Evolutionary conservation across 257 asterid genomes (phyloP), one percentile per base, ranked within the genome.

Genomic region (Buddleja alternifolia): DNA sequence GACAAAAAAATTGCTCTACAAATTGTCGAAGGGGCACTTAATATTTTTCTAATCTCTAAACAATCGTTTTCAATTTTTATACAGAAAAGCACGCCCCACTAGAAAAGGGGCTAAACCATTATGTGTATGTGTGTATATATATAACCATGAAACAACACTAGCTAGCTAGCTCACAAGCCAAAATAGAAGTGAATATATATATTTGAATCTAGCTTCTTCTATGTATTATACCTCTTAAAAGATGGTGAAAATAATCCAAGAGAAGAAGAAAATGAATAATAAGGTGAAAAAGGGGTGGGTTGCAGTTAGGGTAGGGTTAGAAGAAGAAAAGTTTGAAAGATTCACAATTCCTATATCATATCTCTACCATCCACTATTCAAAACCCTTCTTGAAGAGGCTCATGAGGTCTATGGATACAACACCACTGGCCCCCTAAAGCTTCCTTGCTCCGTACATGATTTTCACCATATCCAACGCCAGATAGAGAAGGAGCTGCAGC

Each of bases 351-450:
- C 83, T 0, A 75, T 81, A 23, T 59, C 82, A 15, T 64, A 72
- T 24, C 29, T 77, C 10, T 41, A 75, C 41, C 77, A 76, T 66
- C 82, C 80, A 14, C 65, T 59, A 7, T 53, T 80, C 37, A 74
- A 47, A 16, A 60, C 12, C 6, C 82, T 80, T 76, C 79, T 80
- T 12, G 77, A 80, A 23, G 73, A 58, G 47, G 81, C 85, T 40
- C 62, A 56, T 11, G 82, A 80, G 9, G 63, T 73, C 0, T 80
- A 80, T 69, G 85, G 80, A 3, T 80, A 80, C 52, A n/a, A n/a
- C n/a, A n/a, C 15, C 4, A 10, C 1, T 3, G 80, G 76, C 1
- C 70, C 54, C 10, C 32, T 75, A 1, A 14, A 3, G 21, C 34
- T 70, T 2, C 80, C 80, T 0, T 69, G 79, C 29, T 52, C 71